Evolutionary conservation across 441 rosid species (phyloP), one percentile per base, ranked within the genome.

Genomic region (Breynia disticha): DNA sequence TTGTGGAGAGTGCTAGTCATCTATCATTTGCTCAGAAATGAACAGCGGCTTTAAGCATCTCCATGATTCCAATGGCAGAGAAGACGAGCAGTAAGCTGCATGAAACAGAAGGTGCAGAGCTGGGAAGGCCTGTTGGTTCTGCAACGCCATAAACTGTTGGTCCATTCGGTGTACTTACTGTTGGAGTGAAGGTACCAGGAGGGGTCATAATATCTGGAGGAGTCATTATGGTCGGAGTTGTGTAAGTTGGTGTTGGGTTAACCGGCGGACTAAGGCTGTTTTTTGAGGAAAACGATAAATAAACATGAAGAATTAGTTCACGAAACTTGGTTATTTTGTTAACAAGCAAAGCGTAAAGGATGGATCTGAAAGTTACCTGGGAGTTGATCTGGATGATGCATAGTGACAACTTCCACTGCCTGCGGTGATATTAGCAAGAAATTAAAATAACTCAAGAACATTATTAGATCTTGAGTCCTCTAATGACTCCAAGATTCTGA

Each of bases 371-470:
- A 63, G 52, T 64, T 77, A 93, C 98, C 90, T 78, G 50, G 83
- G 59, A 65, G 81, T 51, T 67, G 76, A 61, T 32, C 76, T 75
- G 66, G 89, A 43, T 52, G 89, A 68, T 62, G 83, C 17, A 52
- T 43, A 87, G 70, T 41, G 90, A 65, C 99, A 93, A 72, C 60
- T 93, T 62, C 95, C 99, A 50, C 14, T 84, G 68, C 99, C 97
- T 89, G 83, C 60, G 74, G 32, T 24, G 32, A 24, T 24, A 24
- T 24, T 3, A 3, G 32, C 32, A 24, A 24, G 32, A 24, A 24
- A 24, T 24, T 24, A 24, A 7, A 24, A 24, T 24, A 24, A 24
- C 32, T 24, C 7, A 24, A 24, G 32, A 24, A 24, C n/a, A n/a
- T n/a, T n/a, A 24, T 24, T 24, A 24, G 32, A 24, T 24, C 4